phyloP scores from a whole-genome alignment of 1,284 basidiomycete species.

The Flammula alnicola region DNA sequence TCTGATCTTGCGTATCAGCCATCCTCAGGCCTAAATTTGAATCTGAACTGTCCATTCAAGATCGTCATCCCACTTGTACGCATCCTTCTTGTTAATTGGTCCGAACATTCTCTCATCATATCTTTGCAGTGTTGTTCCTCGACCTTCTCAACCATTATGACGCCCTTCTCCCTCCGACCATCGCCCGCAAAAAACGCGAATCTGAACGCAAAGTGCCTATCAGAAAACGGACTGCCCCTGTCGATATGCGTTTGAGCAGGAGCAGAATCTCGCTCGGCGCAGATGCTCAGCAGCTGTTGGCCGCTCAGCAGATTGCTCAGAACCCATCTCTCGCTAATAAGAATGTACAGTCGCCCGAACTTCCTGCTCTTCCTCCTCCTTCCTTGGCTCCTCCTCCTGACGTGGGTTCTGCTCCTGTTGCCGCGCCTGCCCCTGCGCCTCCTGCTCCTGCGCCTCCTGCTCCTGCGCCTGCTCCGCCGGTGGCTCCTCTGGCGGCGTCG shows the following conservation, averaged over 20 bases:
- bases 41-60: conserved; percentile 82
- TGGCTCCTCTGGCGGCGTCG: conserved; percentile 26
- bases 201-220: conserved; percentile 80
- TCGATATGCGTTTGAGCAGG: conserved; percentile 88
- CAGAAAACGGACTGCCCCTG: conserved; percentile 85
- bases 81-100: conserved; percentile 16
- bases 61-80: conserved; percentile 80
- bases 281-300: conserved; percentile 79
- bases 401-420: conserved; percentile 31
- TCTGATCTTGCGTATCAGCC: conserved; percentile 45
- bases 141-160: conserved; percentile 84
- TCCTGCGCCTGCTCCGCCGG: conserved; percentile 26
- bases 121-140: conserved; percentile 68
- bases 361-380: conserved; percentile 41
- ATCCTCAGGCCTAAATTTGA: conserved; percentile 85
- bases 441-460: conserved; percentile 22
- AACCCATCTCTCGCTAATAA: conserved; percentile 52
- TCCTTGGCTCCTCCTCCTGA: conserved; percentile 34
- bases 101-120: background rate
- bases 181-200: conserved; percentile 85
- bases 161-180: conserved; percentile 78
- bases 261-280: conserved; percentile 73
- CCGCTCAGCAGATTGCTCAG: conserved; percentile 72
- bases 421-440: conserved; percentile 38
- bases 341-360: too few relatives aligned